Evolutionary conservation across 2,329 filamentous ascomycete genomes (phyloP).

Genomic region (Ophiocordyceps robertsii): DNA sequence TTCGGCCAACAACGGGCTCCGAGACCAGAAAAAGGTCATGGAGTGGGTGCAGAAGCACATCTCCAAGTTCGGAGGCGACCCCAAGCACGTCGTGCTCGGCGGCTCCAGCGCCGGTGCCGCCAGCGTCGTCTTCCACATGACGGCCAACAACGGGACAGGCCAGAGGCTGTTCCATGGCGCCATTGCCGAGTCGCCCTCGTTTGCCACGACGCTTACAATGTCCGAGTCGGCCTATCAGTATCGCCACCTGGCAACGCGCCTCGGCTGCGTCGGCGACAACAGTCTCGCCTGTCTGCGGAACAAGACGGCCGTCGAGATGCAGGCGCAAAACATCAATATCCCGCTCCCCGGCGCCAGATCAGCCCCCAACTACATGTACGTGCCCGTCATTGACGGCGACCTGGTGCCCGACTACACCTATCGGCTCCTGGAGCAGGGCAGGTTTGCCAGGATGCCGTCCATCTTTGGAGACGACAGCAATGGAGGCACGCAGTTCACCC

Average conservation of each 20-base stretch:
- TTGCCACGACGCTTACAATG: conserved; percentile 31
- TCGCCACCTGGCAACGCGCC: conserved; percentile 28
- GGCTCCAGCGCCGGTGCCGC: conserved; percentile 57
- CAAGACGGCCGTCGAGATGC: conserved; percentile 25
- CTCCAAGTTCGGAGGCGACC: conserved; percentile 53
- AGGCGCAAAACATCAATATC: conserved; percentile 26
- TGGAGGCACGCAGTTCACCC: conserved; percentile 23
- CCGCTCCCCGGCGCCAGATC: conserved; percentile 13
- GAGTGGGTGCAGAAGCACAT: conserved; percentile 60
- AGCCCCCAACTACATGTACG: conserved; percentile 37
- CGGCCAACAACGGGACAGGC: conserved; percentile 35
- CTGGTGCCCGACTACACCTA: conserved; percentile 38
- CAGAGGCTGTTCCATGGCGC: conserved; percentile 36
- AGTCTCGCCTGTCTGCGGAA: conserved; percentile 32
- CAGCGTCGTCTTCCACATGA: conserved; percentile 51
- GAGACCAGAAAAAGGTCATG: conserved; percentile 55
- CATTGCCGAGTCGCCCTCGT: conserved; percentile 37
- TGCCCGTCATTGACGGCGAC: conserved; percentile 40
- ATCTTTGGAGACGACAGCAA: conserved; percentile 29
- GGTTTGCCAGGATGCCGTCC: conserved; percentile 38
- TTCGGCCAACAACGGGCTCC: conserved; percentile 54
- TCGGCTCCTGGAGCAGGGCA: conserved; percentile 29
- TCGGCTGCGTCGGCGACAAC: conserved; percentile 24
- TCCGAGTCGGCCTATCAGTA: conserved; percentile 38
- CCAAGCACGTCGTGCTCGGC: conserved; percentile 52